These are phyloP conservation scores for Aspergillus sojae DNA, from an alignment of 2,329 filamentous ascomycete genomes.

Conservation along the genomic window DNA sequence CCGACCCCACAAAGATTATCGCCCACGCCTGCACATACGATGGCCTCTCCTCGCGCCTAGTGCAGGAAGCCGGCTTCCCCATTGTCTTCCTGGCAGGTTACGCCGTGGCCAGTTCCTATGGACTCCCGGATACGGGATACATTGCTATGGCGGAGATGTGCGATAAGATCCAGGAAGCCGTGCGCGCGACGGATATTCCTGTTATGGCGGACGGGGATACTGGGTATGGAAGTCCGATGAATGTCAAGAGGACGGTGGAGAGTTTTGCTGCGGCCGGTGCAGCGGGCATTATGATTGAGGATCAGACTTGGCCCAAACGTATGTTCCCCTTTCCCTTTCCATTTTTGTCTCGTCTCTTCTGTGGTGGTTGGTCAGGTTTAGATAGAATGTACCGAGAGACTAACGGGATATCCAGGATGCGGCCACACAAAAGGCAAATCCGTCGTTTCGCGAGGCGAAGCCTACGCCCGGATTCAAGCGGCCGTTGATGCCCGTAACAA, in stretches of 20 bases:
- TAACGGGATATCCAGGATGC: slow-evolving; percentile 33
- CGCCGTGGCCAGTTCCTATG: slow-evolving; percentile 43
- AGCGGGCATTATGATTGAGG: slow-evolving; percentile 49
- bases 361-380: no score
- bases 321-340: slow-evolving; percentile 12
- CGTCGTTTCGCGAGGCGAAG: slow-evolving; percentile 50
- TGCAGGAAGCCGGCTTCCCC: slow-evolving; percentile 52
- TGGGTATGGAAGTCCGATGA: slow-evolving; percentile 53
- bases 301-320: slow-evolving; percentile 55
- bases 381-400: no score
- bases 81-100: slow-evolving; percentile 50
- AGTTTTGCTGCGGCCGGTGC: slow-evolving; percentile 45
- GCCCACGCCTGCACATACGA: slow-evolving; percentile 50
- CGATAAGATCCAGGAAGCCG: slow-evolving; percentile 48
- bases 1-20: slow-evolving; percentile 48
- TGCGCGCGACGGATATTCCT: slow-evolving; percentile 42
- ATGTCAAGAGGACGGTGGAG: slow-evolving; percentile 50
- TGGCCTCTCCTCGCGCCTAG: slow-evolving; percentile 47
- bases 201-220: slow-evolving; percentile 53
- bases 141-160: slow-evolving; percentile 53
- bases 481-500: slow-evolving; percentile 51
- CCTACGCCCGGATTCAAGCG: slow-evolving; percentile 51
- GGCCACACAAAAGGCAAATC: slow-evolving; percentile 52
- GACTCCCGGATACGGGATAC: slow-evolving; percentile 53
- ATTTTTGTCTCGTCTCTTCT: no score